Base-by-base conservation (phyloP, 352 stramenopile genomes). In the Globisporangium canariense region DNA sequence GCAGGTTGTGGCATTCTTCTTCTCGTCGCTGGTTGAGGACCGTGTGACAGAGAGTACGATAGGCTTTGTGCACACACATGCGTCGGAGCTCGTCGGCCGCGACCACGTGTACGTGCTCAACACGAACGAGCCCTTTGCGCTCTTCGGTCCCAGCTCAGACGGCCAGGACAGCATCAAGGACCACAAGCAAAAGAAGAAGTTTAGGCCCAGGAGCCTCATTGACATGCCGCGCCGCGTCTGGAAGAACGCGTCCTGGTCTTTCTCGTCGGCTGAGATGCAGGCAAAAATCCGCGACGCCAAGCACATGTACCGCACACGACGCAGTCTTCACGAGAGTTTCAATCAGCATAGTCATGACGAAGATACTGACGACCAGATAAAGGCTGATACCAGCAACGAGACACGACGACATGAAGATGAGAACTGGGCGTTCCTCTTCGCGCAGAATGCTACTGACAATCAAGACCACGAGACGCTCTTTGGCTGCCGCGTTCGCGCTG, bases 1-100 rank as follows among this genome's bases (percentile, higher is more conserved):
- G 3, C 46, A 74, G 38, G 70, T 76, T 38, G 18, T 76, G 46
- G 51, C 53, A 22, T 70, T 67, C n/a, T 64, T 71, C 43, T 51
- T 73, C 25, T 58, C 58, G 5, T 52, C 52, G 34, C 6, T 38
- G 8, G n/a, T 69, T 5, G 63, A 76, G 13, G 45, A 52, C 22
- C 51, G 64, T 9, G 53, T 73, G 4, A 65, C 66, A 18, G n/a
- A 18, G 1, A 36, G n/a, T 34, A 69, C 58, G 40, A 65, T 40
- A 10, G 57, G 20, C 4, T 60, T 69, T 45, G 50, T 69, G 8
- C 50, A 61, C 6, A 25, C 30, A 3, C 58, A 45, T 8, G 64
- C 57, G 1, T 49, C 64, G 0, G 58, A 64, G 32, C 52, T 69
- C 36, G 57, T 69, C 52, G 64, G 64, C 28, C 43, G 57, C 16